Percentiles rank a stretch among this genome's conserved stretches.
These are phyloP conservation scores for Citrus cavaleriei DNA, from an alignment of 345 rosid species.

Conservation along the genomic window DNA sequence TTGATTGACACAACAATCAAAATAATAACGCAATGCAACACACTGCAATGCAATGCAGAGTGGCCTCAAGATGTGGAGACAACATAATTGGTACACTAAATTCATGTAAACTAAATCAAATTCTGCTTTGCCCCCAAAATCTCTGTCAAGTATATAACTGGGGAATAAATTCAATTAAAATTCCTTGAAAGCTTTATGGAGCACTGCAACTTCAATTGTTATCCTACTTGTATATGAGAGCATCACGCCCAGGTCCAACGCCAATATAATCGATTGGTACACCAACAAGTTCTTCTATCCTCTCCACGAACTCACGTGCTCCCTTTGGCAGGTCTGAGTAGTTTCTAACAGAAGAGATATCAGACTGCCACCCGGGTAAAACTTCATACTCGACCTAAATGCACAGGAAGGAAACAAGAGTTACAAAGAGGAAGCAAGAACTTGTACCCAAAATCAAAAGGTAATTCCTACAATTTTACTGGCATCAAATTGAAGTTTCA, in stretches of 20 bases:
- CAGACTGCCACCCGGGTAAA: constrained; percentile 84
- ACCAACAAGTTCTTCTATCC: constrained; percentile 88
- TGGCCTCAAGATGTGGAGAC: background rate
- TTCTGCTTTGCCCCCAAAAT: background rate
- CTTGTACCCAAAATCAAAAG: background rate
- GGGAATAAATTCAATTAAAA: background rate
- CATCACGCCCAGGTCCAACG: constrained; percentile 89
- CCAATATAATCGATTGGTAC: constrained; percentile 85
- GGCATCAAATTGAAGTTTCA: background rate
- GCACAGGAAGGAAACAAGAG: constrained; percentile 6
- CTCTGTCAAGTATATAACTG: background rate
- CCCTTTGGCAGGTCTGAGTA: constrained; percentile 86
- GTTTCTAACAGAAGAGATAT: constrained; percentile 70
- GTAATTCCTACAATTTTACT: background rate
- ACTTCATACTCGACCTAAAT: constrained; percentile 87
- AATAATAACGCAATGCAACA: background rate
- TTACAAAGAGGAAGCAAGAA: background rate
- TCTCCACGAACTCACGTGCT: constrained; percentile 73
- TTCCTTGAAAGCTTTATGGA: background rate
- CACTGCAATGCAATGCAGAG: background rate
- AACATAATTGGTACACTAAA: background rate
- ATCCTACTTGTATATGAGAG: constrained; percentile 72
- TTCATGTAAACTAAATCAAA: background rate
- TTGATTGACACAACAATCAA: background rate
- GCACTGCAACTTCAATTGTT: background rate